Evolutionary conservation across 257 asterid genomes (phyloP).

Genomic region (Anisodus acutangulus): DNA sequence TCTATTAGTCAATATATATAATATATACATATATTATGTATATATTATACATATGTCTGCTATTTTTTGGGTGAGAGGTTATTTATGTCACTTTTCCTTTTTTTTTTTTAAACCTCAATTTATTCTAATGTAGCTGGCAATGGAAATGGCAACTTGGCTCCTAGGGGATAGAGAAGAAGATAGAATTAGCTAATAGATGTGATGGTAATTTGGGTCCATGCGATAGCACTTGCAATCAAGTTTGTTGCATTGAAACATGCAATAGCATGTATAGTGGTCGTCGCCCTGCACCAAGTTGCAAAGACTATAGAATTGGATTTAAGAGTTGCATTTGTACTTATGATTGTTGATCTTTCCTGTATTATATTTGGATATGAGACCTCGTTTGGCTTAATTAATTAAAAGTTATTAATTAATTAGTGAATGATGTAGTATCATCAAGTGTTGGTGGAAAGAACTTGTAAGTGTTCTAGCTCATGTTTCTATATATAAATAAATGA

Average conservation of each 20-base stretch:
- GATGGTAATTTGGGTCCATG: slow-evolving; percentile 1
- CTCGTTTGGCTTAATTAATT: not conserved
- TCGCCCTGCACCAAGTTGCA: not conserved
- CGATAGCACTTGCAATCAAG: not conserved
- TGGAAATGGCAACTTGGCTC: not conserved
- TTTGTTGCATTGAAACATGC: not conserved
- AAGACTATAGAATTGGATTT: not conserved
- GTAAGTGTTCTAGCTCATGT: too few relatives aligned
- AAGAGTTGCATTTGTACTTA: not conserved
- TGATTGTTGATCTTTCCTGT: not conserved
- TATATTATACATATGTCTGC: too few relatives aligned
- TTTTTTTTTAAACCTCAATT: too few relatives aligned
- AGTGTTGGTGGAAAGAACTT: too few relatives aligned
- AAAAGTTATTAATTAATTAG: not conserved
- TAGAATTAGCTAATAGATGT: not conserved
- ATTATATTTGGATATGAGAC: not conserved
- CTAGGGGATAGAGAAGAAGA: not conserved
- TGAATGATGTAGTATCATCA: too few relatives aligned
- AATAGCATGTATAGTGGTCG: not conserved
- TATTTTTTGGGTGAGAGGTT: too few relatives aligned
- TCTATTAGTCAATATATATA: too few relatives aligned
- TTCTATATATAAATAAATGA: too few relatives aligned
- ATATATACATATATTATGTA: too few relatives aligned
- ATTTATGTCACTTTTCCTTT: too few relatives aligned
- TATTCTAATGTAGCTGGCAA: not conserved